Conservation (phyloP, 164 flowering plant genomes). For the Litsea cubeba region DNA sequence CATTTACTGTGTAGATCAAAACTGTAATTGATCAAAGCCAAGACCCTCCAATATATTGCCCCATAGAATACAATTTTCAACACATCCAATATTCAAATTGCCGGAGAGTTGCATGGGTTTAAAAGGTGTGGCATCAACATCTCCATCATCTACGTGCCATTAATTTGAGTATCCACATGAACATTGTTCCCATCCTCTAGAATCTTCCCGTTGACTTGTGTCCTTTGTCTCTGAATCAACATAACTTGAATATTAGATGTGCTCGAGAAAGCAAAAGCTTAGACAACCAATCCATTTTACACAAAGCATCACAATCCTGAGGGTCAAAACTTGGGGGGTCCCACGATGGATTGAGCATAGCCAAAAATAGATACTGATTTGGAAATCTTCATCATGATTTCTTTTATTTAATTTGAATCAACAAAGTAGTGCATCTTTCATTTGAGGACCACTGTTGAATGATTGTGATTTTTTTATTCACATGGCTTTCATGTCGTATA, state of each 20-base stretch:
- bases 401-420: too few relatives aligned
- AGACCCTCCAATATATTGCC: background rate
- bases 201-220: slow-evolving; percentile 70
- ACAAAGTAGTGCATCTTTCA: too few relatives aligned
- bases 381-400: too few relatives aligned
- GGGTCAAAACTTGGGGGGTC: background rate
- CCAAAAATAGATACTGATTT: too few relatives aligned
- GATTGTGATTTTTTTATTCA: too few relatives aligned
- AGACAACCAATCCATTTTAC: background rate
- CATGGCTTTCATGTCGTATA: too few relatives aligned
- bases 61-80: background rate
- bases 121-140: background rate
- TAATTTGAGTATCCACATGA: slow-evolving; percentile 50
- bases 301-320: background rate
- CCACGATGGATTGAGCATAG: background rate
- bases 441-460: too few relatives aligned
- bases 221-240: slow-evolving; percentile 57
- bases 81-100: background rate
- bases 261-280: background rate
- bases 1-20: background rate
- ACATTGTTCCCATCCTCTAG: slow-evolving; percentile 50
- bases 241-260: background rate
- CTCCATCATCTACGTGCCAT: slow-evolving; percentile 31
- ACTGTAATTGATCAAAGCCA: background rate
- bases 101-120: background rate